Base-by-base conservation (phyloP, 75 land plant species). In the Sequoia sempervirens region DNA sequence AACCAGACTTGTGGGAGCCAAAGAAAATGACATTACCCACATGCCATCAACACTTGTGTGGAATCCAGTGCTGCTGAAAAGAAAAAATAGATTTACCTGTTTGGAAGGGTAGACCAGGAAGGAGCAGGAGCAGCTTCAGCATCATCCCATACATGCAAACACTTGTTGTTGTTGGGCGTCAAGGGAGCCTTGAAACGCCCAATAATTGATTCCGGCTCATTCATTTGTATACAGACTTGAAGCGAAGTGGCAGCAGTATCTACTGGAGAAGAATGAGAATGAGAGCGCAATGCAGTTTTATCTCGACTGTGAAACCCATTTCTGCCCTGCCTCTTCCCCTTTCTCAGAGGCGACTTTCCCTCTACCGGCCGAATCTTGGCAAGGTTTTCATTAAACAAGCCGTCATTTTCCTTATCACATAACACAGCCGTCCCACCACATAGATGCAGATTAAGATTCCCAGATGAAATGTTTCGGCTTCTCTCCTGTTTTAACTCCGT, bases 71-170 rank as follows among this genome's bases (percentile, higher is more conserved):
- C 5, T 14, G 15, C 43, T 36, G 43, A n/a, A 17, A 81, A 34
- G 18, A 56, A 15, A 7, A 50, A 73, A 52, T 9, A 82, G 4
- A 53, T 34, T 14, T 4, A 93, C 96, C 93, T 90, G 81, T 95
- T 95, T 5, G 91, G 90, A 80, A 95, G 85, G 38, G 95, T 90
- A 72, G 93, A 92, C 97, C 97, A 95, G 14, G 95, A 87, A 37
- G 97, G 92, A 78, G 93, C 95, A 15, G 97, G 97, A 11, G 97
- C 97, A 40, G 95, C 89, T 83, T 95, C 97, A 3, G 89, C 91
- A 46, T 85, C 88, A 38, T 95, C 93, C 95, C 93, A 93, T 0
- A 89, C 80, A 80, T 91, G 82, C 47, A 73, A 64, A 46, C 87
- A 76, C 28, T 83, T 75, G 2, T 64, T 54, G n/a, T 18, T 40